Evolutionary conservation across 1,139 yeast genomes (phyloP), one percentile per base, ranked within the genome.

Genomic region (Zygosaccharomyces sapae): DNA sequence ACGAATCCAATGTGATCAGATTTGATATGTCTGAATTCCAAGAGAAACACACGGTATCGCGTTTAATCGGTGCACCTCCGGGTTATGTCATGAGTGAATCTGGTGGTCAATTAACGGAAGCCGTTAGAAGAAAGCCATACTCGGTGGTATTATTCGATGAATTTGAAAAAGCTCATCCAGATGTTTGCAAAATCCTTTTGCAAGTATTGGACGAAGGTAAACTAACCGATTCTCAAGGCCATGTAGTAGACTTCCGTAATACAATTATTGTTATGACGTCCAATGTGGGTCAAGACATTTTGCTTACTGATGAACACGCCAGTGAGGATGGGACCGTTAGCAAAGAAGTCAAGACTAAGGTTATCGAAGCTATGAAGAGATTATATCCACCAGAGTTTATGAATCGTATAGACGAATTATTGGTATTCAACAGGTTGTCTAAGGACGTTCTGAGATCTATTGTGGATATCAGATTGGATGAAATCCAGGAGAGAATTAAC

Each of bases 81-180:
- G 97, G 97, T 7, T 92, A 92, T 65, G 97, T 92, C 30, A 95
- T 97, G 41, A 90, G 89, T 68, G 98, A 92, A 60, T 72, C 79
- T 38, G 86, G 89, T 62, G 98, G 98, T 45, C 97, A 92, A 66
- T 74, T 92, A 54, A 92, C 98, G 0, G 97, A 92, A 66, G 96
- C 96, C 2, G 94, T 92, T 10, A 79, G 96, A 65, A 79, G 97
- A 59, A 90, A 88, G 62, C 98, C 98, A 13, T 92, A 92, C 57
- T 77, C 97, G 0, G 96, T 94, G 24, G 79, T 92, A 27, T 74
- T 92, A 55, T 92, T 92, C 62, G 98, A 92, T 71, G 98, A 92
- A 70, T 95, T 92, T 49, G 98, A 92, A 66, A 92, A 92, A 70
- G 99, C 98, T n/a, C 96, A 96, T 2, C 97, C 98, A 1, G 97